Evolutionary conservation across 345 rosid species (phyloP).

Genomic region (Aquilaria yunnanensis): DNA sequence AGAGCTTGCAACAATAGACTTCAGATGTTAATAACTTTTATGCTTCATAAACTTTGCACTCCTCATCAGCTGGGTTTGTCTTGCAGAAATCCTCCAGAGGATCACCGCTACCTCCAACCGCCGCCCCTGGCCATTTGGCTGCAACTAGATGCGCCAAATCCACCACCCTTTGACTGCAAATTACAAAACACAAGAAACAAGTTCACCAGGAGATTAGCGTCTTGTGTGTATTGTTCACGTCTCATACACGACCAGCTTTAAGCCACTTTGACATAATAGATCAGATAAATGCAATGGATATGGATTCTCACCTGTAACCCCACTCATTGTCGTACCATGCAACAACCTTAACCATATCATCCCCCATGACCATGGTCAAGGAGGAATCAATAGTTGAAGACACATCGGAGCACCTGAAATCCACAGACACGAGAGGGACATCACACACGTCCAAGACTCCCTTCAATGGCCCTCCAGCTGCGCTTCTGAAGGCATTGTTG

Average conservation of each 20-base stretch:
- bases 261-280: no score
- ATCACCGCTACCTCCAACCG: constrained; percentile 64
- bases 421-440: constrained; percentile 81
- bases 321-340: constrained; percentile 99
- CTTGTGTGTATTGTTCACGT: no score
- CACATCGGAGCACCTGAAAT: constrained; percentile 89
- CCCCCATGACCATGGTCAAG: constrained; percentile 96
- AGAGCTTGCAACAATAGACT: no score
- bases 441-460: constrained; percentile 86
- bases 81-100: constrained; percentile 93
- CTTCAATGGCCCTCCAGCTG: constrained; percentile 79
- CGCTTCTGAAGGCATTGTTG: constrained; percentile 87
- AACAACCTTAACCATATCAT: constrained; percentile 95
- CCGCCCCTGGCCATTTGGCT: constrained; percentile 69
- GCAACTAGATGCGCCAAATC: constrained; percentile 97
- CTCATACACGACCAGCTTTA: no score
- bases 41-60: constrained; percentile 92
- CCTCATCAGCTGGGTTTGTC: constrained; percentile 80
- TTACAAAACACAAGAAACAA: neutral
- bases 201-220: no score
- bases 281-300: neutral
- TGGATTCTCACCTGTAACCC: constrained; percentile 76
- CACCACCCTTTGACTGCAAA: constrained; percentile 89
- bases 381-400: constrained; percentile 93
- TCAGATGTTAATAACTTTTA: constrained; percentile 6